phyloP scores from a whole-genome alignment of 2,329 filamentous ascomycete genomes.

The Dactylonectria estremocensis region DNA sequence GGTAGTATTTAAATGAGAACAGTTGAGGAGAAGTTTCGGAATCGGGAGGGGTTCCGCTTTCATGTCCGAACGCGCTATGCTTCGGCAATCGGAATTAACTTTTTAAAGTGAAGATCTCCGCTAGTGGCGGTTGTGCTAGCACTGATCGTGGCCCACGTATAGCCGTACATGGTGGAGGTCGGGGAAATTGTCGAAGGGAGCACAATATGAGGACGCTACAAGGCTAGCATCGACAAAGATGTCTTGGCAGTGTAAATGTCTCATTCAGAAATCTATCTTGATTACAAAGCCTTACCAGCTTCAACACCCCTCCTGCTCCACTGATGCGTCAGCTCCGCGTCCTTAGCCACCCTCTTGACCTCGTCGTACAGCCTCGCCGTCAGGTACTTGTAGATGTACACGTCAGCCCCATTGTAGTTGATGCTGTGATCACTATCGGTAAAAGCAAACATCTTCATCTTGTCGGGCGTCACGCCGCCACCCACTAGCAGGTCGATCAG shows the following conservation, averaged over 20 bases:
- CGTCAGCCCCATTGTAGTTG: conserved; percentile 67
- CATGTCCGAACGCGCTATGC: no score
- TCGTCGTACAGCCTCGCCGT: conserved; percentile 74
- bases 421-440: conserved; percentile 78
- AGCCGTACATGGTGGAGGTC: no score
- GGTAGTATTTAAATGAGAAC: background rate
- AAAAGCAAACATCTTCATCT: conserved; percentile 76
- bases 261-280: background rate
- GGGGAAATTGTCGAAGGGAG: no score
- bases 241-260: background rate
- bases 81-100: no score
- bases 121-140: no score
- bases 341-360: conserved; percentile 66
- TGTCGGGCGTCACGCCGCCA: conserved; percentile 70
- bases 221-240: background rate
- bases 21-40: background rate
- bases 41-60: no score
- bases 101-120: no score
- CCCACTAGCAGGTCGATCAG: conserved; percentile 74
- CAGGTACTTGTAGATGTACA: conserved; percentile 75
- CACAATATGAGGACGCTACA: no score
- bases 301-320: conserved; percentile 50
- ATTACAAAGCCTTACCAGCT: background rate
- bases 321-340: conserved; percentile 50
- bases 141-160: no score